Conservation (phyloP, 495 filamentous ascomycete species). For the Beverwykella pulmonaria region DNA sequence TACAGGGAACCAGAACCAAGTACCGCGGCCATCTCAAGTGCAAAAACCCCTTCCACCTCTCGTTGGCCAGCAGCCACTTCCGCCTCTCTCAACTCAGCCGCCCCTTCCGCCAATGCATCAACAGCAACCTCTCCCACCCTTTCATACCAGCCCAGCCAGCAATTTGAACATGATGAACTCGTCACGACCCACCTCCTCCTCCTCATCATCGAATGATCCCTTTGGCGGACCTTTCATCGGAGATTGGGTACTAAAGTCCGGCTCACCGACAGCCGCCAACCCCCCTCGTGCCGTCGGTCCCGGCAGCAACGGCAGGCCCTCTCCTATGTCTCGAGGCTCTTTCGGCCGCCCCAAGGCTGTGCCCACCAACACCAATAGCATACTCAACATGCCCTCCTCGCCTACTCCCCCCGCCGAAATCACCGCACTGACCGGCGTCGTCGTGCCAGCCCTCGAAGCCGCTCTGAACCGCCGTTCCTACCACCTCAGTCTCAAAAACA, state of each 20-base stretch:
- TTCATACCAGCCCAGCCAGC: slow-evolving; percentile 1
- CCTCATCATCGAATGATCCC: slow-evolving; percentile 13
- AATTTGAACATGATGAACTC: neutral
- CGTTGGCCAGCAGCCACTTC: slow-evolving; percentile 34
- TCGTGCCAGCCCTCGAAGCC: slow-evolving; percentile 87
- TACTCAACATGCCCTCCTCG: slow-evolving; percentile 11
- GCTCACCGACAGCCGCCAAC: neutral
- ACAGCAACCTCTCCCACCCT: slow-evolving; percentile 34
- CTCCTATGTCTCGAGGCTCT: slow-evolving; percentile 9
- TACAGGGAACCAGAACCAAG: slow-evolving; percentile 1
- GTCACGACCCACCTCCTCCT: neutral
- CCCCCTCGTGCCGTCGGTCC: neutral
- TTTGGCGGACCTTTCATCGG: slow-evolving; percentile 19
- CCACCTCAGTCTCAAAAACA: slow-evolving; percentile 22
- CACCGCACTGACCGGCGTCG: slow-evolving; percentile 75
- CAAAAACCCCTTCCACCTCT: slow-evolving; percentile 22
- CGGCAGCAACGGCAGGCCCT: slow-evolving; percentile 11
- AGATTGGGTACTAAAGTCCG: slow-evolving; percentile 4
- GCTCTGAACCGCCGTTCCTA: slow-evolving; percentile 79
- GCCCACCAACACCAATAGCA: slow-evolving; percentile 43
- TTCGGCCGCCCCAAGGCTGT: slow-evolving; percentile 17
- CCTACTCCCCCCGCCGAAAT: slow-evolving; percentile 43
- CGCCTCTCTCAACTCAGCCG: slow-evolving; percentile 34
- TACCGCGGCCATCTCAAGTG: slow-evolving; percentile 12
- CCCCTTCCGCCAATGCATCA: slow-evolving; percentile 30